Conservation (phyloP, 805 yeast genomes). For the Hanseniaspora guilliermondii region DNA sequence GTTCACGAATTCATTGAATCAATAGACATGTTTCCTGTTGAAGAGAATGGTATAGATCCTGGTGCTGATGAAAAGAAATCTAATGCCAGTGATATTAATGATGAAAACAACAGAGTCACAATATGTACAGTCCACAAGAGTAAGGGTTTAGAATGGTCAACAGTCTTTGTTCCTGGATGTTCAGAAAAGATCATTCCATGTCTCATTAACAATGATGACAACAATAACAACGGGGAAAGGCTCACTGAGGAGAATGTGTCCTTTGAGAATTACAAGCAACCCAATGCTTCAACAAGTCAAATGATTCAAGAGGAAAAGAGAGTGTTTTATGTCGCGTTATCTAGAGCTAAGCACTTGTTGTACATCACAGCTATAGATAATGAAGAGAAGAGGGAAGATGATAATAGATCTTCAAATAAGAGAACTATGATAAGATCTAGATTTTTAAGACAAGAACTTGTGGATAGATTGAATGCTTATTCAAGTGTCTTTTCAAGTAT, state of each 20-base stretch:
- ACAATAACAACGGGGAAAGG: constrained; percentile 23
- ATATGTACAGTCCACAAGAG: constrained; percentile 84
- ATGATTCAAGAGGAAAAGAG: constrained; percentile 64
- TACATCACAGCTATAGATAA: constrained; percentile 29
- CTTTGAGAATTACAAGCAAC: constrained; percentile 14
- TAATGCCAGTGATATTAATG: constrained; percentile 8
- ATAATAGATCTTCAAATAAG: not conserved
- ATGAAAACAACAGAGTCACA: constrained; percentile 27
- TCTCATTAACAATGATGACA: constrained; percentile 30
- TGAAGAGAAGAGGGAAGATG: constrained; percentile 15
- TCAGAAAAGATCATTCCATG: constrained; percentile 58
- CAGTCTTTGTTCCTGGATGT: constrained; percentile 69
- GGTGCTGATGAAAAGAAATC: not conserved
- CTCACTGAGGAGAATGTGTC: constrained; percentile 16
- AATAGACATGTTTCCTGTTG: constrained; percentile 9
- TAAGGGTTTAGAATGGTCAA: constrained; percentile 92
- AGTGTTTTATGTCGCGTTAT: constrained; percentile 76
- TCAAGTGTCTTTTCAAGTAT: constrained; percentile 21
- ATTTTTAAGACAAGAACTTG: constrained; percentile 23
- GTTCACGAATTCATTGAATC: constrained; percentile 10
- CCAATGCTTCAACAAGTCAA: constrained; percentile 15
- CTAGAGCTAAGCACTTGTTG: constrained; percentile 58
- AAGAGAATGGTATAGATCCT: not conserved
- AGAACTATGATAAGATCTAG: constrained; percentile 18
- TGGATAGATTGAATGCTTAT: constrained; percentile 22